Conservation (phyloP, 148 eudicot species). For the Camellia sinensis region DNA sequence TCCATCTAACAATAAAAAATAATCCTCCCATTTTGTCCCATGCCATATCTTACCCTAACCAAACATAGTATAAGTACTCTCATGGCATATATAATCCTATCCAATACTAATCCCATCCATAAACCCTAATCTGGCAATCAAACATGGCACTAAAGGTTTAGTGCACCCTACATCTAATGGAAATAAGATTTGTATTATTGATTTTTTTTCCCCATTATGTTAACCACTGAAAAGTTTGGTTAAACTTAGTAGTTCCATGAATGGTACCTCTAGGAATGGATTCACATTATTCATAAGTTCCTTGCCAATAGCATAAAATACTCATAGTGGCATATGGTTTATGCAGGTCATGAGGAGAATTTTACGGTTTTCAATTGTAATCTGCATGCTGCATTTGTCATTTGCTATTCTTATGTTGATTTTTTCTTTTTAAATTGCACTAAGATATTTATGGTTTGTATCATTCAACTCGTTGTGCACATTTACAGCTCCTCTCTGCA, state of each 20-base stretch:
- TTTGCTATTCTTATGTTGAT: background rate
- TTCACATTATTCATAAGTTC: background rate
- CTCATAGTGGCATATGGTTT: background rate
- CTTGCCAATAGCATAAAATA: background rate
- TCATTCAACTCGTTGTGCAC: constrained; percentile 13
- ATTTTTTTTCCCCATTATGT: background rate
- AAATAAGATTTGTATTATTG: background rate
- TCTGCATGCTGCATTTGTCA: background rate
- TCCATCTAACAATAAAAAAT: no score
- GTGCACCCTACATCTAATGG: background rate
- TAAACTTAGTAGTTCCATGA: background rate
- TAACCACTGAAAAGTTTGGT: background rate
- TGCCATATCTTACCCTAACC: no score
- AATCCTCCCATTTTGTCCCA: no score
- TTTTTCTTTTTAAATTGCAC: background rate
- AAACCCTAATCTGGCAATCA: no score
- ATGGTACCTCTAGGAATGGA: background rate
- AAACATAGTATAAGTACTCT: no score
- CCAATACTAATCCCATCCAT: no score
- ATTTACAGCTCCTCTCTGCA: constrained; percentile 73
- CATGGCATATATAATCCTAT: no score
- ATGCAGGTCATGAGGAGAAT: background rate
- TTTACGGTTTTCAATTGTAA: background rate
- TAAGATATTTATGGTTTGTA: background rate
- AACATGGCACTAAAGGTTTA: background rate